phyloP scores from a whole-genome alignment of 768 basidiomycete species.

The Tephrocybe rancida region DNA sequence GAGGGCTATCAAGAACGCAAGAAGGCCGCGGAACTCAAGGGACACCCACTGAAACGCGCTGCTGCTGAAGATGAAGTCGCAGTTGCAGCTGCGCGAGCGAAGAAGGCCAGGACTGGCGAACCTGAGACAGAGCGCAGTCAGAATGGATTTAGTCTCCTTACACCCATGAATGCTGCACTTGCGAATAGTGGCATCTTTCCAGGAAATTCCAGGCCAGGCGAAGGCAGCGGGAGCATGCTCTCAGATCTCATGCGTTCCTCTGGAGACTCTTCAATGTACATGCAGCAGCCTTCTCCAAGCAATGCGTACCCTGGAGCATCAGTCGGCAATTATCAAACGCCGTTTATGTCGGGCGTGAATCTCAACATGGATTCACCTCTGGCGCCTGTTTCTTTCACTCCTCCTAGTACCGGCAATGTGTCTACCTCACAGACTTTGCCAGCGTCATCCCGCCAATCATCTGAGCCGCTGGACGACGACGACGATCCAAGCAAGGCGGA shows the following conservation, averaged over 20 bases:
- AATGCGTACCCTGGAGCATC: conserved; percentile 42
- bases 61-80: conserved; percentile 50
- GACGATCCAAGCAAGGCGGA: conserved; percentile 76
- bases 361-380: conserved; percentile 59
- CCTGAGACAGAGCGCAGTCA: conserved; percentile 38
- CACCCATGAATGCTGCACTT: conserved; percentile 48
- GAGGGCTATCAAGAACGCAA: conserved; percentile 85
- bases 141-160: conserved; percentile 58
- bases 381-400: conserved; percentile 50
- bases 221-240: conserved; percentile 51
- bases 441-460: conserved; percentile 25
- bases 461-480: conserved; percentile 59
- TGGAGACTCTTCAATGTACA: conserved; percentile 64
- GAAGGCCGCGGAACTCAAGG: conserved; percentile 30
- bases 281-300: conserved; percentile 44
- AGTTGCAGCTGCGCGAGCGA: conserved; percentile 42
- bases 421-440: conserved; percentile 37
- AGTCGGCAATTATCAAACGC: conserved; percentile 41
- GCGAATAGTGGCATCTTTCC: conserved; percentile 49
- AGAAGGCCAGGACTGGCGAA: conserved; percentile 53
- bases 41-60: conserved; percentile 60
- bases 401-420: conserved; percentile 27
- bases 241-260: conserved; percentile 59
- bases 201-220: conserved; percentile 41
- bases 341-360: conserved; percentile 60